Conservation (phyloP, 169 alveolate genomes). For the Plasmodium malariae region DNA sequence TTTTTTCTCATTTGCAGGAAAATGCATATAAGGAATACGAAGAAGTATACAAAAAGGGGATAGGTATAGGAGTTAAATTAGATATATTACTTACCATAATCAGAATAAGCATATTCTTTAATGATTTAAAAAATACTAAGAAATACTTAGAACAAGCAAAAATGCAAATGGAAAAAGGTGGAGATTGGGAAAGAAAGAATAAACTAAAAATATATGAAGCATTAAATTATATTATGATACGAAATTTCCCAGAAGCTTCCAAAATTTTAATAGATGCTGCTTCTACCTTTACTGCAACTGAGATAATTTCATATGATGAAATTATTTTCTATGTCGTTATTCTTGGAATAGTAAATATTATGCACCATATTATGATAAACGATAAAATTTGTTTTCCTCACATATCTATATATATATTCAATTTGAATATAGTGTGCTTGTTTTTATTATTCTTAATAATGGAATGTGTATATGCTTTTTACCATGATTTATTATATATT, state of each 20-base stretch:
- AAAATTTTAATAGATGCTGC: slow-evolving; percentile 89
- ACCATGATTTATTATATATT: too few species aligned
- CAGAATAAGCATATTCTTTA: slow-evolving; percentile 83
- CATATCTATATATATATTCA: not conserved
- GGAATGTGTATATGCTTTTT: too few species aligned
- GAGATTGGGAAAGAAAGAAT: slow-evolving; percentile 99
- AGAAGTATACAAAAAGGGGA: slow-evolving; percentile 85
- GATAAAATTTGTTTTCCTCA: too few species aligned
- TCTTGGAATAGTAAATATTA: slow-evolving; percentile 88
- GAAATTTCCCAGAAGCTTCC: slow-evolving; percentile 93
- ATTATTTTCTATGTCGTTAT: slow-evolving; percentile 94
- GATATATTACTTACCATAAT: slow-evolving; percentile 85
- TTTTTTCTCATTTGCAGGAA: slow-evolving; percentile 59
- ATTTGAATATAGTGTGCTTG: too few species aligned
- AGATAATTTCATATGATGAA: slow-evolving; percentile 93
- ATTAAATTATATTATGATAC: slow-evolving; percentile 85
- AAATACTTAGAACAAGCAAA: slow-evolving; percentile 81
- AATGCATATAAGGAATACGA: slow-evolving; percentile 87
- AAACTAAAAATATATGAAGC: slow-evolving; percentile 96
- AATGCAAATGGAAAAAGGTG: slow-evolving; percentile 94
- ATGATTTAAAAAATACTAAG: slow-evolving; percentile 78
- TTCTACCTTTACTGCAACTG: slow-evolving; percentile 96
- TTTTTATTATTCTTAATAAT: too few species aligned
- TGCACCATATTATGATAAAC: too few species aligned
- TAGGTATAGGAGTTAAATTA: slow-evolving; percentile 86